These are phyloP conservation scores for Neonectria punicea DNA, from an alignment of 2,329 filamentous ascomycete genomes.

Conservation along the genomic window DNA sequence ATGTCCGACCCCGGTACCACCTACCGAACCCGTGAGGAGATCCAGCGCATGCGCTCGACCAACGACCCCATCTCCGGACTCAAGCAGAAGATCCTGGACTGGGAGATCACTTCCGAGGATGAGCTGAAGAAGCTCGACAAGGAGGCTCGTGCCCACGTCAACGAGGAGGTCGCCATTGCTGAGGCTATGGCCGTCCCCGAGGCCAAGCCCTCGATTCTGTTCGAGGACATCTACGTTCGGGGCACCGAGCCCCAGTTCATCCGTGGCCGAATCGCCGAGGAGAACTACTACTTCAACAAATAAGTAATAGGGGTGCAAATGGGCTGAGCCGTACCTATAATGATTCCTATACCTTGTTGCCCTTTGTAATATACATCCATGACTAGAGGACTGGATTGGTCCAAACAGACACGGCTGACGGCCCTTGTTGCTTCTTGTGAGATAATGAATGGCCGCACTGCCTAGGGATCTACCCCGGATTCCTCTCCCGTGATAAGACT, in stretches of 20 bases:
- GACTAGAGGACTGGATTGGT: conserved; percentile 41
- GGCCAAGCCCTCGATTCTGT: conserved; percentile 82
- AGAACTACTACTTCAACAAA: conserved; percentile 90
- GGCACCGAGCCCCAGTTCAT: conserved; percentile 43
- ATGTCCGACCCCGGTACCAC: conserved; percentile 99
- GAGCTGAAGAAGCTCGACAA: conserved; percentile 98
- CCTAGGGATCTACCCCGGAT: not conserved
- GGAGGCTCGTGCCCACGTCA: conserved; percentile 85
- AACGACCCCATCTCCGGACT: conserved; percentile 98
- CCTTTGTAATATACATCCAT: conserved; percentile 48
- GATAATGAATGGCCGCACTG: conserved; percentile 33
- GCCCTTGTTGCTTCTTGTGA: conserved; percentile 35
- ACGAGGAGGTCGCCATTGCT: conserved; percentile 88
- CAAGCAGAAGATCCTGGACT: conserved; percentile 98
- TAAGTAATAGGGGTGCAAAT: conserved; percentile 39
- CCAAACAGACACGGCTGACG: conserved; percentile 39
- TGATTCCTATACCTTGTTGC: conserved; percentile 46
- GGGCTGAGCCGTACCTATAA: conserved; percentile 41
- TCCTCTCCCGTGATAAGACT: not conserved
- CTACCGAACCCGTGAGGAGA: conserved; percentile 99
- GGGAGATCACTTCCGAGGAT: conserved; percentile 89
- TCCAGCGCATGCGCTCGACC: conserved; percentile 99
- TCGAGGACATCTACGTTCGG: conserved; percentile 64
- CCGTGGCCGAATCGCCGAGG: conserved; percentile 70
- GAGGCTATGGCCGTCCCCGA: conserved; percentile 90